Base-by-base conservation (phyloP, 768 basidiomycete genomes). In the Tricholoma sp. region DNA sequence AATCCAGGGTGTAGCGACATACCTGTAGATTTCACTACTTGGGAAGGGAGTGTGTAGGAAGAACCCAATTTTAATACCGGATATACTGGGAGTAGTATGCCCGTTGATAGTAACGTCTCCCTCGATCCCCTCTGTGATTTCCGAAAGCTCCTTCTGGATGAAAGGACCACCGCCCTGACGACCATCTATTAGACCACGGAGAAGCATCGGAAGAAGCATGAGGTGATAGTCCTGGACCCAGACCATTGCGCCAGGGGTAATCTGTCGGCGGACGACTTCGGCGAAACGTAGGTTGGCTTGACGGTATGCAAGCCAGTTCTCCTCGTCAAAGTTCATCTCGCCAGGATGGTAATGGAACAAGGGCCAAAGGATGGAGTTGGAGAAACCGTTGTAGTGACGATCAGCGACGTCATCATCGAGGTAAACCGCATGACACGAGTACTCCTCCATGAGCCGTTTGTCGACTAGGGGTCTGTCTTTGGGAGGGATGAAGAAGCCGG, bases 301-400 rank as follows among this genome's bases (percentile, higher is more conserved):
- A 36, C 97, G 86, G 72, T 98, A 99, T 12, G 94, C 97, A 53
- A 87, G 84, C 97, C 97, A 99, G 70, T 98, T 92, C 68, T 91
- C 91, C 75, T 97, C 94, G 72, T 98, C 96, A 67, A 99, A 99
- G 73, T 94, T 96, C 94, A 99, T 98, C 76, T 98, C 97, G 61
- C 96, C 96, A 7, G 97, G 97, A 71, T 98, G 96, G 74, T 98
- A 99, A 71, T 99, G 97, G 81, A 99, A 98, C 48, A 99, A 79
- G 2, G 97, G 97, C 97, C 97, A 99, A 51, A 99, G 85, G 74
- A 99, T 98, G 53, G 95, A 97, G 76, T 99, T 99, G 64, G 95
- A 96, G 81, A 99, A 98, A 55, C 97, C 93, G 69, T 95, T 95
- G 75, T 93, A 99, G 73, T 98, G 95, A 52, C 88, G 83, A 71